Conservation (phyloP, 257 asterid genomes). For the Prunella vulgaris region DNA sequence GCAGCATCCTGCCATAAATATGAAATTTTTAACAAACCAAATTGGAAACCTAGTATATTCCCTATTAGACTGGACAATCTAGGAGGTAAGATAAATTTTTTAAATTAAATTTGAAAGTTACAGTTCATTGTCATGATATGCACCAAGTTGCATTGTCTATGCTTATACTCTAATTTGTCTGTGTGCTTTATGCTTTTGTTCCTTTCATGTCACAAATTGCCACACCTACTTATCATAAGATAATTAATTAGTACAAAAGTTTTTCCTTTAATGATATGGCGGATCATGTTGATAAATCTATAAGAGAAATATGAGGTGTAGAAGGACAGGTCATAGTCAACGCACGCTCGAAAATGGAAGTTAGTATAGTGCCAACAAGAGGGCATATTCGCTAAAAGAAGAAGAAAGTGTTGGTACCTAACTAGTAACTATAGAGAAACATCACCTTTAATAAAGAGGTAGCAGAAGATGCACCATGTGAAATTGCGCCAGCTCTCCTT, state of each 20-base stretch:
- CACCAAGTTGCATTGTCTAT: no score
- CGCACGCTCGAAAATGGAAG: neutral
- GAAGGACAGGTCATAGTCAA: neutral
- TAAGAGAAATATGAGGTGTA: neutral
- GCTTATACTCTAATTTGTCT: no score
- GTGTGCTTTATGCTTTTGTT: no score
- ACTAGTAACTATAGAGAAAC: neutral
- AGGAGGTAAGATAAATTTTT: no score
- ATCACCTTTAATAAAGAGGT: slow-evolving; percentile 55
- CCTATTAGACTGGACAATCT: neutral
- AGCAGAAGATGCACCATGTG: slow-evolving; percentile 78
- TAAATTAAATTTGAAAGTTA: no score
- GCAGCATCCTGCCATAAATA: slow-evolving; percentile 61
- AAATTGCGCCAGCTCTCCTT: slow-evolving; percentile 72
- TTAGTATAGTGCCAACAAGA: neutral
- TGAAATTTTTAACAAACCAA: neutral
- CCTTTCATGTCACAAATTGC: no score
- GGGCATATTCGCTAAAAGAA: neutral
- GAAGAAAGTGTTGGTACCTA: neutral
- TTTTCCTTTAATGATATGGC: neutral
- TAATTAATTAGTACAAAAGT: neutral
- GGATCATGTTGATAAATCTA: no score
- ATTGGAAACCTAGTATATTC: neutral
- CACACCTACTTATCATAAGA: neutral
- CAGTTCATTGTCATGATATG: no score